phyloP scores from a whole-genome alignment of 2,329 filamentous ascomycete genomes.

The Botryosphaeria dothidea region DNA sequence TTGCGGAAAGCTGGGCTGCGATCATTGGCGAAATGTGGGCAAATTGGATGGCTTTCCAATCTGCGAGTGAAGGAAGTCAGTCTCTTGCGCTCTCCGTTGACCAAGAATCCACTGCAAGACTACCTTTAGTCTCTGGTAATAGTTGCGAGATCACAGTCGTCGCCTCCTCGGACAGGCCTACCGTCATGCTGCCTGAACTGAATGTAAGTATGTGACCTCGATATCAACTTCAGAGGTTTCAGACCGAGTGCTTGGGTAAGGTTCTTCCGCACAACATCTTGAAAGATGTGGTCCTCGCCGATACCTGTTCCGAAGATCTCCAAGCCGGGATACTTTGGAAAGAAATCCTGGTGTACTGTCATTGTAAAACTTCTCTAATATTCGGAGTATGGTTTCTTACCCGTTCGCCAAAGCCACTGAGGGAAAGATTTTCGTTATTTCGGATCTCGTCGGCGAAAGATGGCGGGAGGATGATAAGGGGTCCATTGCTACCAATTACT shows the following conservation, averaged over 20 bases:
- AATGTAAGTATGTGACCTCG: too few relatives aligned
- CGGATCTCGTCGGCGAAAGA: neutral
- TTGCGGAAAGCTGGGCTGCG: constrained; percentile 31
- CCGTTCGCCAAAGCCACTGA: too few relatives aligned
- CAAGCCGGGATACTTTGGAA: neutral
- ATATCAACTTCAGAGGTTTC: too few relatives aligned
- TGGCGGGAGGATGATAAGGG: neutral
- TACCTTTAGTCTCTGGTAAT: too few relatives aligned
- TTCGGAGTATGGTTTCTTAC: neutral
- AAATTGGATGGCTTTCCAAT: constrained; percentile 23
- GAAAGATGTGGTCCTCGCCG: neutral
- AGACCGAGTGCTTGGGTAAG: too few relatives aligned
- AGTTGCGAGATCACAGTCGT: too few relatives aligned
- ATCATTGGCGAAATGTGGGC: constrained; percentile 40
- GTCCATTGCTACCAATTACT: neutral
- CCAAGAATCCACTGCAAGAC: too few relatives aligned
- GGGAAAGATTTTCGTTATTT: too few relatives aligned
- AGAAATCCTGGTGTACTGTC: neutral
- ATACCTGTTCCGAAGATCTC: neutral
- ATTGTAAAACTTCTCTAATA: too few relatives aligned
- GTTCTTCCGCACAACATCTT: neutral
- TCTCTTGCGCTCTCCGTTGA: too few relatives aligned
- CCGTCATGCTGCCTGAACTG: neutral
- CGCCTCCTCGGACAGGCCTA: neutral
- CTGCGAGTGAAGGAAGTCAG: too few relatives aligned